phyloP scores from a whole-genome alignment of 257 asterid genomes.

The Paraleonurus japonicus region DNA sequence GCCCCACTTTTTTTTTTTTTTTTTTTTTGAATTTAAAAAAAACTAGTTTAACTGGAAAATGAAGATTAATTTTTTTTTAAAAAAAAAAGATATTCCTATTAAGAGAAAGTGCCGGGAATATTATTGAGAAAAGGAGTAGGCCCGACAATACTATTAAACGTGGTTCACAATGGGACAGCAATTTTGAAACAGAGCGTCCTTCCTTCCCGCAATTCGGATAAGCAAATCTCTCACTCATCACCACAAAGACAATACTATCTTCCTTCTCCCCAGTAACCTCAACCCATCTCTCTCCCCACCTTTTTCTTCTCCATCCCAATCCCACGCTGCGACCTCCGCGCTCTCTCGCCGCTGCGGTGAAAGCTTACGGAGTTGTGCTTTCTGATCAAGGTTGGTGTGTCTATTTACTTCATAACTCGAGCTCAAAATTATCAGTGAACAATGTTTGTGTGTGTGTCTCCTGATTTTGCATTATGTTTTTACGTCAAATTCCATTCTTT shows the following conservation, averaged over 20 bases:
- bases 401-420: background rate
- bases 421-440: background rate
- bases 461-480: too few relatives aligned
- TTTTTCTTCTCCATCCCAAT: conserved; percentile 31
- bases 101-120: too few relatives aligned
- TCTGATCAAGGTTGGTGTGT: conserved; percentile 77
- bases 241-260: conserved; percentile 31
- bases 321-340: conserved; percentile 17
- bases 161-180: background rate
- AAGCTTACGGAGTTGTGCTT: conserved; percentile 86
- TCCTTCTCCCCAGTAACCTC: conserved; percentile 37
- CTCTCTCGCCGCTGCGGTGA: conserved; percentile 54
- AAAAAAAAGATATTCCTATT: too few relatives aligned
- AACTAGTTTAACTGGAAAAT: too few relatives aligned
- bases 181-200: conserved; percentile 7
- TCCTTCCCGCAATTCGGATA: conserved; percentile 34
- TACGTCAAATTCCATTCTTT: too few relatives aligned
- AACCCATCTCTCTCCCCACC: conserved; percentile 32
- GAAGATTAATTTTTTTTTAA: too few relatives aligned
- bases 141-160: too few relatives aligned
- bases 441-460: background rate
- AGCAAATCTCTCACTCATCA: conserved; percentile 12
- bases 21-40: too few relatives aligned
- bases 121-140: too few relatives aligned
- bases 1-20: too few relatives aligned